Base-by-base conservation (phyloP, 192 early-diverging fungal species). In the Oehlia diaphana region DNA sequence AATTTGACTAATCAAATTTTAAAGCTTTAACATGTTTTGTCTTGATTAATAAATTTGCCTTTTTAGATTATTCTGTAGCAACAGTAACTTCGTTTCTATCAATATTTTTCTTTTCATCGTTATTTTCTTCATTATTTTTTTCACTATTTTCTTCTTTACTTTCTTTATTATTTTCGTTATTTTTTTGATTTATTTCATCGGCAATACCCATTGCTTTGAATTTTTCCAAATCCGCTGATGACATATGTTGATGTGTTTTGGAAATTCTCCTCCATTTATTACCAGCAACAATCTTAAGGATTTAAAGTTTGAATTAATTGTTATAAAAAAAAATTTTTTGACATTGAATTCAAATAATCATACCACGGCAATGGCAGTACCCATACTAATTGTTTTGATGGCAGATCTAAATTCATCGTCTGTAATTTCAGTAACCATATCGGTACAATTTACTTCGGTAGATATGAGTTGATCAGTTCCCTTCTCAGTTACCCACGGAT, bases 401-500 rank as follows among this genome's bases (percentile, higher is more conserved):
- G 94, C 95, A 77, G 86, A 84, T 26, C 88, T 82, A 28, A 96
- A 83, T 71, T 99, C 97, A 72, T 94, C 93, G 74, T 96, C 92
- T 0, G 97, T 99, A 72, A 98, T 88, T 42, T 95, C 90, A 9
- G 88, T 89, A 16, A 98, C 90, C 42, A 91, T 78, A 37, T 87
- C 86, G 53, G 82, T 79, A 79, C 92, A 94, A 87, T 98, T 98
- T 63, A 92, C 89, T 70, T 92, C 90, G 79, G 90, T 93, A 64
- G 84, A 81, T 8, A 92, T 88, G 63, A 98, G 85, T 8, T 86
- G 84, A 7, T 84, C 83, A 14, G 71, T 82, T 79, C 90, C 94
- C 81, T 88, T 65, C 62, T 92, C 81, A 1, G 96, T 98, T 9
- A 98, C 86, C 96, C 96, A 99, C 6, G 92, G 89, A 79, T 97